Base-by-base conservation (phyloP, 1,284 basidiomycete genomes). In the Malassezia psittaci region DNA sequence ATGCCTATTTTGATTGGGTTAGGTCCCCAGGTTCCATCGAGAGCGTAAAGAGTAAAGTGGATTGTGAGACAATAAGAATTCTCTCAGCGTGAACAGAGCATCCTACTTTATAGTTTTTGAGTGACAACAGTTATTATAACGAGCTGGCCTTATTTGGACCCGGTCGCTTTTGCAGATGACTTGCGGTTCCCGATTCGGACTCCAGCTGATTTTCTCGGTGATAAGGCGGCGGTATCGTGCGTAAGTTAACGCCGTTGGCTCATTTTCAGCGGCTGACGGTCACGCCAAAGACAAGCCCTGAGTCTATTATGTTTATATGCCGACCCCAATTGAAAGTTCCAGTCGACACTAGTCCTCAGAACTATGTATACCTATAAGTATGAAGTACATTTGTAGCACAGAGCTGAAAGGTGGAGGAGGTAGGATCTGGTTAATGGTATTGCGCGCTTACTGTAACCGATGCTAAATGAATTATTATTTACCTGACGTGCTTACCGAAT, bases 391-490 rank as follows among this genome's bases (percentile, higher is more conserved):
- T 55, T 65, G 50, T 15, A 56, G 21, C 4, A 29, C 24, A 29
- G 24, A 4, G 4, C 24, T 29, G 24, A 7, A 7, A 29, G 24
- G 7, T 29, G 7, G 24, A 29, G 24, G 24, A 29, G n/a, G n/a
- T n/a, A n/a, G n/a, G n/a, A n/a, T n/a, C n/a, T n/a, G n/a, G n/a
- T n/a, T 51, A 68, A 13, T 60, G 69, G 42, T 65, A 57, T 39
- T 47, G 68, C 45, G 83, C 85, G 64, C 79, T 87, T 5, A 85
- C 85, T 37, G 86, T 89, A 78, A 90, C 87, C 33, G 88, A 87
- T 77, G 80, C 82, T 2, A 80, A 29, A 29, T 29, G 3, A 29
- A 29, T 7, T 3, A 7, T 3, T 29, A 7, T 29, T 29, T 7
- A 29, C 7, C 24, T 29, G 24, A 29, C 24, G 24, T 29, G 24